phyloP scores from a whole-genome alignment of 2,329 filamentous ascomycete species.

The Fusarium haematococcum region DNA sequence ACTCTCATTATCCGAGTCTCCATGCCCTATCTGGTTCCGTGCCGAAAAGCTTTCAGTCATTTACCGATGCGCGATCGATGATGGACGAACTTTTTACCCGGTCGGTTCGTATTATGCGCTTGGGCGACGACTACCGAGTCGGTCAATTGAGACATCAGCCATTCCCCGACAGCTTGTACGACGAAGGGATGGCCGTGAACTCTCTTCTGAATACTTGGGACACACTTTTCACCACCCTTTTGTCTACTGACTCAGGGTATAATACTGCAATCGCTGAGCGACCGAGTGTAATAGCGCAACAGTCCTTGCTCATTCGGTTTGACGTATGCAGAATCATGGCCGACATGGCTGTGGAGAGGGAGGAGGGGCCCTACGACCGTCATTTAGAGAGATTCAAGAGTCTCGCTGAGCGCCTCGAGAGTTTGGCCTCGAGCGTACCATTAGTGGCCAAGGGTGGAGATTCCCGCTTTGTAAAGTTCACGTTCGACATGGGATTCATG shows the following conservation, averaged over 20 bases:
- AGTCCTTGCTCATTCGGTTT: neutral
- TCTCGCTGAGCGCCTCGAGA: neutral
- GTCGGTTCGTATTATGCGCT: neutral
- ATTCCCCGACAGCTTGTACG: neutral
- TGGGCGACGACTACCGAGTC: neutral
- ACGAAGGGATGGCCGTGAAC: neutral
- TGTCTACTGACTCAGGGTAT: neutral
- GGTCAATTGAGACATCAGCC: neutral
- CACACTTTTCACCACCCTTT: neutral
- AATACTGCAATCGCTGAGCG: neutral
- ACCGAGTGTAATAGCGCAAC: neutral
- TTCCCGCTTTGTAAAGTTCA: neutral
- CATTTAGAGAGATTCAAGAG: neutral
- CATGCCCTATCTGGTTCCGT: neutral
- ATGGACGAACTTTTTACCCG: slow-evolving; percentile 3
- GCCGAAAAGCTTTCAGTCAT: neutral
- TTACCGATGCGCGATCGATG: neutral
- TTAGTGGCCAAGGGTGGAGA: neutral
- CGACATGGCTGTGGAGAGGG: neutral
- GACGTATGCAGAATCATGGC: neutral
- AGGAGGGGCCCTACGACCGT: neutral
- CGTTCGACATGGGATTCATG: slow-evolving; percentile 8
- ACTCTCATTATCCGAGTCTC: neutral
- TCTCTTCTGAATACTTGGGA: neutral
- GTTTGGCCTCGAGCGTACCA: neutral